These are phyloP conservation scores for Fusarium irregulare DNA, from an alignment of 2,329 filamentous ascomycete species.

Conservation along the genomic window DNA sequence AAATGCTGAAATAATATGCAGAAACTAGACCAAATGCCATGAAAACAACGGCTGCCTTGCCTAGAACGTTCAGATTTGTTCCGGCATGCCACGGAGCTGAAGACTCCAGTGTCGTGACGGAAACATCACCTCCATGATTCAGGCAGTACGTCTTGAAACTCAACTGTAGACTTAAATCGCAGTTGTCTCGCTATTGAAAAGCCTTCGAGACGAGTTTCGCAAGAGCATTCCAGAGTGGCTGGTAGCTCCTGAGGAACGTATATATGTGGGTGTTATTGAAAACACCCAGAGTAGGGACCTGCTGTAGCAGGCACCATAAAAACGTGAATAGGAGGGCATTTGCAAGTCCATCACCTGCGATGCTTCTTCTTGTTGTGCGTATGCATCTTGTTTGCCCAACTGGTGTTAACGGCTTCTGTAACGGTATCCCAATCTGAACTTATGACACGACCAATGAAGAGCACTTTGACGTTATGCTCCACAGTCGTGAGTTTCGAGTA, in stretches of 20 bases:
- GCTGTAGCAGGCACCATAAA: slow-evolving; percentile 36
- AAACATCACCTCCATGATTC: background rate
- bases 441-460: slow-evolving; percentile 64
- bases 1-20: background rate
- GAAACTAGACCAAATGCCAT: slow-evolving; percentile 7
- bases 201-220: slow-evolving; percentile 35
- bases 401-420: slow-evolving; percentile 59
- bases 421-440: slow-evolving; percentile 56
- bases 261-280: slow-evolving; percentile 43
- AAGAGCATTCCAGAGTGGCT: slow-evolving; percentile 28
- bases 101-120: background rate
- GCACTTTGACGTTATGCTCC: slow-evolving; percentile 68
- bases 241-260: slow-evolving; percentile 47
- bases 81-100: background rate
- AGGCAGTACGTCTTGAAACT: slow-evolving; percentile 8
- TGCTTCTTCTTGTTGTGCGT: slow-evolving; percentile 50
- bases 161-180: background rate
- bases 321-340: slow-evolving; percentile 42
- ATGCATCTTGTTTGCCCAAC: slow-evolving; percentile 61
- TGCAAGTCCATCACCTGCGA: slow-evolving; percentile 25
- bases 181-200: slow-evolving; percentile 24
- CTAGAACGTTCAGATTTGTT: slow-evolving; percentile 4
- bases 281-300: slow-evolving; percentile 39
- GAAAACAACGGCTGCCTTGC: slow-evolving; percentile 20
- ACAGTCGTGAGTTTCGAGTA: slow-evolving; percentile 67